Percentiles rank a stretch among this genome's conserved stretches.
phyloP scores from a whole-genome alignment of 768 basidiomycete genomes.

The Hericium erinaceus region DNA sequence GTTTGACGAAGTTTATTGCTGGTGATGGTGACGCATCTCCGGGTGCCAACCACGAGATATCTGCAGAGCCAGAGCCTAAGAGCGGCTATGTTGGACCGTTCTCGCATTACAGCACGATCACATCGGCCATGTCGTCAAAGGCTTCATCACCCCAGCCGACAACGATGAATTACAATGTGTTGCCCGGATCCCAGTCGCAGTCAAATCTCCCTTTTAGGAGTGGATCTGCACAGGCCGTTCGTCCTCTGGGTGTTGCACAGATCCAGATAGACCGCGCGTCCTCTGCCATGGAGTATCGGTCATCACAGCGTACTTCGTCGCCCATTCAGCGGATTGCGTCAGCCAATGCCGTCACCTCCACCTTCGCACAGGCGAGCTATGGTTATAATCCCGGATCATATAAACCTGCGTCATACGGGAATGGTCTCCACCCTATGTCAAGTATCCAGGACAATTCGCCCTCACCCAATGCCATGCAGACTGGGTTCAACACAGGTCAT shows the following conservation, averaged over 20 bases:
- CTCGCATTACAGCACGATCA: slow-evolving; percentile 87
- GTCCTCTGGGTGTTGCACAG: slow-evolving; percentile 36
- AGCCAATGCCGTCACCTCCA: slow-evolving; percentile 41
- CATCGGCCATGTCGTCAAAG: slow-evolving; percentile 68
- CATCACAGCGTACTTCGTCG: slow-evolving; percentile 34
- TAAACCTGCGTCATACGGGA: background rate
- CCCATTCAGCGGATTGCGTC: slow-evolving; percentile 47
- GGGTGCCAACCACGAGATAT: slow-evolving; percentile 16
- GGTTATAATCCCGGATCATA: slow-evolving; percentile 14
- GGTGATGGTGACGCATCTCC: slow-evolving; percentile 63
- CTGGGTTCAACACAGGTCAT: background rate
- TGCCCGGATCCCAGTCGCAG: slow-evolving; percentile 22
- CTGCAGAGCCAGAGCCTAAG: slow-evolving; percentile 28
- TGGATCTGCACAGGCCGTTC: slow-evolving; percentile 60
- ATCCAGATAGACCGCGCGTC: slow-evolving; percentile 59
- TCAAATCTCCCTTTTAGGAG: slow-evolving; percentile 43
- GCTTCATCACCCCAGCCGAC: slow-evolving; percentile 66
- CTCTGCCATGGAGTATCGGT: slow-evolving; percentile 71
- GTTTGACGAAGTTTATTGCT: slow-evolving; percentile 90
- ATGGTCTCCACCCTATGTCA: background rate
- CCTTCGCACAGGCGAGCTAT: slow-evolving; percentile 36
- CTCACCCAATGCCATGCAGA: background rate
- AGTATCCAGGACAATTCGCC: background rate
- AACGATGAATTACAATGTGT: slow-evolving; percentile 25
- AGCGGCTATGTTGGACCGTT: slow-evolving; percentile 66